Evolutionary conservation across 1,284 basidiomycete species (phyloP), one percentile per base, ranked within the genome.

Genomic region (Rhodotorula sp.): DNA sequence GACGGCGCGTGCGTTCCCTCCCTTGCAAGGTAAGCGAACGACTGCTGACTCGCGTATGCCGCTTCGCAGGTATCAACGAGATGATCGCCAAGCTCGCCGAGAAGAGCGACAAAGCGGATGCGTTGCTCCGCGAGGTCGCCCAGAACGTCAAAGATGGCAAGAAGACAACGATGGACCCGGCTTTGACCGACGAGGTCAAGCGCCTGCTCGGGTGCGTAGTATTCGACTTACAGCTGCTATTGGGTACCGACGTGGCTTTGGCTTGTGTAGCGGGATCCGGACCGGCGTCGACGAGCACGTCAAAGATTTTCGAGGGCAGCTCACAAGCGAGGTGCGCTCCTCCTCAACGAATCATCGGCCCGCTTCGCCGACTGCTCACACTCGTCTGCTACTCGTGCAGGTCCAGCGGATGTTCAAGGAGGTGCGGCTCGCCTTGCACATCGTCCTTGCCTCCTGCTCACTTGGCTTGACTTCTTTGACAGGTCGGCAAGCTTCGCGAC

Each of bases 401-500:
- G 69, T 74, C 6, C 72, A 74, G 27, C 67, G 67, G n/a, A 74
- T 74, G 70, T 68, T 70, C 62, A 74, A 66, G 49, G 73, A 74
- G 64, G 66, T 68, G 13, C 34, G 58, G 17, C 30, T 17, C 3
- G 4, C 8, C 27, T 29, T 27, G 39, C 29, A 7, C 22, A 8
- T 11, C 24, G 58, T 17, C 24, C 8, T 13, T 2, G 11, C 32
- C n/a, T 22, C 15, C 4, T 20, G 9, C 27, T 29, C 4, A 27
- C 11, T 7, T 27, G 17, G 22, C 24, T n/a, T 22, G 20, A 19
- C n/a, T 36, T 4, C 11, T 32, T 24, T 3, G 19, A 10, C 57
- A 72, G 67, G 73, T 74, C 19, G 71, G 59, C 36, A 68, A 67
- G 58, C 59, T 74, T 0, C 68, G 73, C 22, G 73, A 72, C 34